These are phyloP conservation scores for Cyclotella cryptica DNA, from an alignment of 108 stramenopile genomes.

Conservation along the genomic window DNA sequence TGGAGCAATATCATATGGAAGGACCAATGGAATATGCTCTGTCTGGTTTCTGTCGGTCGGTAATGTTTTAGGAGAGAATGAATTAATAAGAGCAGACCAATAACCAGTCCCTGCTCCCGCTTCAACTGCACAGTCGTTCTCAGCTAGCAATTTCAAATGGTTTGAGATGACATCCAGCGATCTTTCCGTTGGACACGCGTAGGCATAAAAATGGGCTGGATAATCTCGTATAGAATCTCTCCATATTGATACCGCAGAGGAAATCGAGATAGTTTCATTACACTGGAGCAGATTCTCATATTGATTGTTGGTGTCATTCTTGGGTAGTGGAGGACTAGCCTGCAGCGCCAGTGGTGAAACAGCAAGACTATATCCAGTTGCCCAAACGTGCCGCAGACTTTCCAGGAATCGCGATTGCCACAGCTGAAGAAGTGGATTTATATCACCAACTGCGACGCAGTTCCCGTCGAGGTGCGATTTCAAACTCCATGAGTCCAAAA, in stretches of 20 bases:
- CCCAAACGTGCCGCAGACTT: constrained; percentile 44
- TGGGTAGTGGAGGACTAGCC: background rate
- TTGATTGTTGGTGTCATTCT: constrained; percentile 9
- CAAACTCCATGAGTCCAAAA: constrained; percentile 43
- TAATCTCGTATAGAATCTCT: constrained; percentile 54
- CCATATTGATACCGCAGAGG: constrained; percentile 27
- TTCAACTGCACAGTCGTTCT: constrained; percentile 16
- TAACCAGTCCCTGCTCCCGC: constrained; percentile 56
- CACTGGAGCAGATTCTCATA: constrained; percentile 7
- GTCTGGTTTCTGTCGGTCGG: background rate
- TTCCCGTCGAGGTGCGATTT: constrained; percentile 10
- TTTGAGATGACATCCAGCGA: constrained; percentile 16
- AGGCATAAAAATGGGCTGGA: constrained; percentile 50
- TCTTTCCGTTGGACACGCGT: constrained; percentile 39
- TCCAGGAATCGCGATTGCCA: constrained; percentile 52
- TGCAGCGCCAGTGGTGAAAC: constrained; percentile 17
- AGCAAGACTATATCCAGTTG: constrained; percentile 29
- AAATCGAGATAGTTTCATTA: constrained; percentile 36
- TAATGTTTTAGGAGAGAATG: background rate
- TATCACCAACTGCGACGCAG: background rate
- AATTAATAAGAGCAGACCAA: constrained; percentile 36
- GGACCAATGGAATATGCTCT: background rate
- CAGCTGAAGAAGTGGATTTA: constrained; percentile 30
- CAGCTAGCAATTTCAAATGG: constrained; percentile 8
- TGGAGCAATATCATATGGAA: constrained; percentile 45